phyloP scores from a whole-genome alignment of 2,329 filamentous ascomycete genomes.

The Lachnellula cervina region DNA sequence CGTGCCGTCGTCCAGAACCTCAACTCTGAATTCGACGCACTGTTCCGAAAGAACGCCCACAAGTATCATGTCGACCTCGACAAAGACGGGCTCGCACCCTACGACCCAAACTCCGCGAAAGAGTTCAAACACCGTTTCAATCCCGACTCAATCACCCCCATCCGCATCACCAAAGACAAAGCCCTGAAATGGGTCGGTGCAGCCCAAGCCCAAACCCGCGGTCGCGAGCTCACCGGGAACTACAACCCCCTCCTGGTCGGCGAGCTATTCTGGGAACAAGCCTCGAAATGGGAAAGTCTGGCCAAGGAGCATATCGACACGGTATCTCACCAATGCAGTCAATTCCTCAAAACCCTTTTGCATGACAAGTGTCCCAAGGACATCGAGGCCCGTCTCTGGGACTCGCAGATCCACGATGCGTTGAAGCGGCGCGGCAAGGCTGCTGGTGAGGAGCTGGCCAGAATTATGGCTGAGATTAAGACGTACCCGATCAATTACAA shows the following conservation, averaged over 20 bases:
- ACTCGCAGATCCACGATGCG: neutral
- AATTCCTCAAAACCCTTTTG: conserved; percentile 1
- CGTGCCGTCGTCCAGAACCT: conserved; percentile 8
- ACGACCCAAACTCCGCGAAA: too few species aligned
- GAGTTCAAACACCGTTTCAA: too few species aligned
- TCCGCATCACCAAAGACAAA: conserved; percentile 30
- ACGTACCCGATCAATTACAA: conserved; percentile 35
- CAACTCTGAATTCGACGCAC: conserved; percentile 5
- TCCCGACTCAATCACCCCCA: too few species aligned
- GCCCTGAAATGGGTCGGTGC: conserved; percentile 38
- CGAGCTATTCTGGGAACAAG: conserved; percentile 58
- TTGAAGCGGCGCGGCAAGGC: neutral
- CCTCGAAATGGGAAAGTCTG: conserved; percentile 45
- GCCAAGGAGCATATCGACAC: conserved; percentile 32
- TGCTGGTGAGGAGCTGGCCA: neutral
- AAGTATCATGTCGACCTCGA: conserved; percentile 7
- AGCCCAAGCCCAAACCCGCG: conserved; percentile 40
- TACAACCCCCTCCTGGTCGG: conserved; percentile 56
- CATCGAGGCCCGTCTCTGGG: conserved; percentile 1
- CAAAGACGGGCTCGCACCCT: neutral
- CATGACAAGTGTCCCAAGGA: conserved; percentile 4
- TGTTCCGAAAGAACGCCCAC: neutral
- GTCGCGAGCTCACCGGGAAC: conserved; percentile 53
- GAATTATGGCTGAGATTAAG: conserved; percentile 27
- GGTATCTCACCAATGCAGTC: conserved; percentile 33